phyloP scores from a whole-genome alignment of 352 stramenopile genomes.

The Phytophthora pistaciae region DNA sequence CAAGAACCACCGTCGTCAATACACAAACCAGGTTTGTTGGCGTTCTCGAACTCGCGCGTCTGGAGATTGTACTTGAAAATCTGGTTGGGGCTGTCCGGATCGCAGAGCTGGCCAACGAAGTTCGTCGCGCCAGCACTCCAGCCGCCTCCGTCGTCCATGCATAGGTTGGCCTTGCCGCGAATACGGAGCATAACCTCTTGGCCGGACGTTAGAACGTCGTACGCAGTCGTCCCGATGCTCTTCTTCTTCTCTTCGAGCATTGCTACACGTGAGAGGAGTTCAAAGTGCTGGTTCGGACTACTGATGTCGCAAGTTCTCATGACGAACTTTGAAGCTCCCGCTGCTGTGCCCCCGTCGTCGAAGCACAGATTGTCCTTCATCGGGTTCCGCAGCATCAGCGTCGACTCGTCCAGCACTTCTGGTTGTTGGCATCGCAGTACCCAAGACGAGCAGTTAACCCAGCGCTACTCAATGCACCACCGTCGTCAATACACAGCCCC shows the following conservation, averaged over 20 bases:
- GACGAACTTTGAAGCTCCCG: conserved; percentile 16
- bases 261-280: conserved; percentile 16
- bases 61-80: conserved; percentile 29
- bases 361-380: conserved; percentile 44
- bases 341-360: conserved; percentile 32
- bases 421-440: conserved; percentile 31
- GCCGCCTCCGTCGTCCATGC: conserved; percentile 43
- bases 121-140: conserved; percentile 23
- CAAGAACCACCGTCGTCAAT: conserved; percentile 29
- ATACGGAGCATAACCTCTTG: conserved; percentile 34
- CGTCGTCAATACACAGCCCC: conserved; percentile 30
- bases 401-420: conserved; percentile 38
- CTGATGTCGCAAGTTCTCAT: conserved; percentile 24
- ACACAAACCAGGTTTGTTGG: conserved; percentile 30
- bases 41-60: conserved; percentile 29
- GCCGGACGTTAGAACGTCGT: conserved; percentile 22
- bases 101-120: conserved; percentile 24
- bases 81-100: conserved; percentile 37
- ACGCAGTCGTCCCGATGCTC: conserved; percentile 4
- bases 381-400: conserved; percentile 42
- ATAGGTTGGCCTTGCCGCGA: conserved; percentile 35
- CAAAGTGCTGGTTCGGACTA: conserved; percentile 34
- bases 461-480: conserved; percentile 9
- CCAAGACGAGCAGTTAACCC: conserved; percentile 21
- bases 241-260: conserved; percentile 24